phyloP scores from a whole-genome alignment of 805 yeast genomes.

The Candida stauntonica region DNA sequence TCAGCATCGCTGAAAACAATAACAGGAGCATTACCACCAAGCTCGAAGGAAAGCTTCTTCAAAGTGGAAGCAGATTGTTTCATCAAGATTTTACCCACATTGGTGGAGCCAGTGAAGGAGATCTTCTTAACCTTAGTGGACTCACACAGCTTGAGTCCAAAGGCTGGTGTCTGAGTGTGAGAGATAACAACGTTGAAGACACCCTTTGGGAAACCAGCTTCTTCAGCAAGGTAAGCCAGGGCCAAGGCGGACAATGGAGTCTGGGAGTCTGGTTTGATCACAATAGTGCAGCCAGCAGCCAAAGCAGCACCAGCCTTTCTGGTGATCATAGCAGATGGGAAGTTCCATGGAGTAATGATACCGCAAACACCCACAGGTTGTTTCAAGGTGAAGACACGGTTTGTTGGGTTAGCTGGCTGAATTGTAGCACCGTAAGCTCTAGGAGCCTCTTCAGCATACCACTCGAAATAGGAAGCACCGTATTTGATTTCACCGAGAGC shows the following conservation, averaged over 20 bases:
- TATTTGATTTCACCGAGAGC: constrained; percentile 53
- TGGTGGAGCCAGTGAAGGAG: constrained; percentile 63
- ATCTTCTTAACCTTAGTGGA: constrained; percentile 47
- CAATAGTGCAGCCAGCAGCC: constrained; percentile 61
- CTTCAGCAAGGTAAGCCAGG: constrained; percentile 46
- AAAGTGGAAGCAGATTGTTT: constrained; percentile 51
- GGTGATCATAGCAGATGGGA: constrained; percentile 65
- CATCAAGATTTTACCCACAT: constrained; percentile 57
- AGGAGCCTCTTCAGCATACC: constrained; percentile 75
- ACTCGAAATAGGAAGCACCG: constrained; percentile 74
- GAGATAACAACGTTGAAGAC: constrained; percentile 49
- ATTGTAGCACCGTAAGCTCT: constrained; percentile 52
- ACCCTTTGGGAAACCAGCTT: constrained; percentile 62
- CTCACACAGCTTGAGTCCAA: constrained; percentile 49
- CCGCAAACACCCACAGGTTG: constrained; percentile 59
- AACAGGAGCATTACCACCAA: constrained; percentile 68
- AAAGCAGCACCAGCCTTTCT: constrained; percentile 62
- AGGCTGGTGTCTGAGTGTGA: constrained; percentile 45
- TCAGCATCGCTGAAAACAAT: constrained; percentile 59
- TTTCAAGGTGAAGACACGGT: constrained; percentile 48
- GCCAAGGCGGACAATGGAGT: constrained; percentile 61
- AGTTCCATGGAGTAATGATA: constrained; percentile 62
- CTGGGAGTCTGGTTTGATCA: constrained; percentile 57
- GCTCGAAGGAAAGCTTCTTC: constrained; percentile 57
- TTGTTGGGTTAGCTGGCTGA: constrained; percentile 47